Evolutionary conservation across 108 stramenopile species (phyloP), one percentile per base, ranked within the genome.

Genomic region (Cyclotella cryptica): DNA sequence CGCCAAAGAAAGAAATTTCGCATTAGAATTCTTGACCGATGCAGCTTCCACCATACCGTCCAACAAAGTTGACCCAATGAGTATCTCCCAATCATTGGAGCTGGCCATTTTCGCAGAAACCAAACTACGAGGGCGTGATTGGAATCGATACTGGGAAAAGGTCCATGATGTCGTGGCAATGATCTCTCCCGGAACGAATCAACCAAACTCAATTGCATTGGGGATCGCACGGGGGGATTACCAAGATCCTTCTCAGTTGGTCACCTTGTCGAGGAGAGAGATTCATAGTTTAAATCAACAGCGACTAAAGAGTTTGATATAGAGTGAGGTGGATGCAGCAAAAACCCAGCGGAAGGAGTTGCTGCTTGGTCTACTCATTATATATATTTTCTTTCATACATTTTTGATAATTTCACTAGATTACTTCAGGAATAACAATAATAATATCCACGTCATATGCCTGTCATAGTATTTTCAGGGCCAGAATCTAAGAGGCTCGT

Each of bases 121-220:
- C 13, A 75, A 83, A 39, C 63, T 75, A 15, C 79, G 78, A 41
- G 80, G 79, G 45, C 22, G 86, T 54, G 54, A 78, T 44, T 82
- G 81, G 81, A 71, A 76, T 47, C 74, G 71, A 57, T 87, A 87
- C 57, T 85, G 84, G 87, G 84, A 83, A 76, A 85, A 83, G 62
- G 57, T 83, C 18, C 84, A 87, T 63, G 80, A 78, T 62, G 41
- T 87, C 45, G 80, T 81, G 43, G 81, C 77, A 27, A 75, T 72
- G 81, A 44, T 80, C 21, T 85, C 83, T 26, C 76, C 83, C 1
- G 87, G 87, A 18, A 83, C 75, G 65, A 49, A 66, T 22, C 58
- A 72, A 26, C 71, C 62, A 19, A 85, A 83, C 46, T 21, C 84
- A 22, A 78, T 87, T 44, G 39, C 79, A 39, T 66, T 83, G 28